Percentiles rank a stretch among this genome's conserved stretches.
Evolutionary conservation across 139 green algal genomes (phyloP).

Genomic region (Tetradesmus obliquus): DNA sequence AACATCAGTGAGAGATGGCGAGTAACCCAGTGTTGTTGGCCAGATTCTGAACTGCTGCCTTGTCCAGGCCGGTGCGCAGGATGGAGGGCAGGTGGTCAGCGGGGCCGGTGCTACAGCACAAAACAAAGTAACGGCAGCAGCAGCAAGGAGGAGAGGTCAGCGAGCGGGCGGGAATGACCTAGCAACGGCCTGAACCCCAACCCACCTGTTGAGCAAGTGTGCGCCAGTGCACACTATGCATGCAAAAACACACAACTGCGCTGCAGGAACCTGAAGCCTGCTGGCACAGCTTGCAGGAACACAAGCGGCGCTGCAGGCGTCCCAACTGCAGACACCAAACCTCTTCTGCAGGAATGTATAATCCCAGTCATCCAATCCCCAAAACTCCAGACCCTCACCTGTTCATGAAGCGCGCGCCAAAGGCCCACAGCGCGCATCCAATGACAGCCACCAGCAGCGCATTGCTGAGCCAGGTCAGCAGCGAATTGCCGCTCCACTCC

Average conservation of each 20-base stretch:
- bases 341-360: too few species aligned
- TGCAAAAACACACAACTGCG: not conserved
- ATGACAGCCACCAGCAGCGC: not conserved
- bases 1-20: not conserved
- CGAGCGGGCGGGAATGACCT: too few species aligned
- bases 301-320: too few species aligned
- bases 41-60: not conserved
- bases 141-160: not conserved
- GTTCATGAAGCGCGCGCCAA: not conserved
- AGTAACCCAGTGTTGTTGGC: not conserved
- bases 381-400: not conserved
- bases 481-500: constrained; percentile 24
- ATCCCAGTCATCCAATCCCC: too few species aligned
- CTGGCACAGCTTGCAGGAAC: not conserved
- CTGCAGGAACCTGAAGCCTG: not conserved
- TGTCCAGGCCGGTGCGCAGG: constrained; percentile 28
- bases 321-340: too few species aligned
- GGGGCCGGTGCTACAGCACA: constrained; percentile 2
- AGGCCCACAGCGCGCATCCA: not conserved
- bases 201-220: too few species aligned
- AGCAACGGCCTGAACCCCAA: too few species aligned
- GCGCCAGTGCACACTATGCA: too few species aligned
- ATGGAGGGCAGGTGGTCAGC: constrained; percentile 5
- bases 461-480: constrained; percentile 42
- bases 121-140: not conserved